phyloP scores from a whole-genome alignment of 2,329 filamentous ascomycete species.

The Cordyceps militaris region DNA sequence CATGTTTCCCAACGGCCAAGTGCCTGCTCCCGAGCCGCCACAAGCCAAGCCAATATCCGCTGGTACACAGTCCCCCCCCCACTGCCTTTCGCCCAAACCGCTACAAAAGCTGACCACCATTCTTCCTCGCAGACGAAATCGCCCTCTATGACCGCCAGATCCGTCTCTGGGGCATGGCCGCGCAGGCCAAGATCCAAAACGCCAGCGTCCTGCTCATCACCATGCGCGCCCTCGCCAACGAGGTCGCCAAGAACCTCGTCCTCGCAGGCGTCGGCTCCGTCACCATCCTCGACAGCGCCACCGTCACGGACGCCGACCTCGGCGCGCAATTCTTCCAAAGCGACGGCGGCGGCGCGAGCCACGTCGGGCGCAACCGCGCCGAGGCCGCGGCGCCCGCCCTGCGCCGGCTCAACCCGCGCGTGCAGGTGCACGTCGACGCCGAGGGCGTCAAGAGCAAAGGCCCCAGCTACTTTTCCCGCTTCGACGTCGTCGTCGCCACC shows the following conservation, averaged over 20 bases:
- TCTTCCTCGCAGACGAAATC: constrained; percentile 74
- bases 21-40: neutral
- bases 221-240: constrained; percentile 80
- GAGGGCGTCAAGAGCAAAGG: constrained; percentile 60
- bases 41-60: constrained; percentile 26
- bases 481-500: constrained; percentile 83
- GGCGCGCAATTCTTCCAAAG: constrained; percentile 77
- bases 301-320: constrained; percentile 71
- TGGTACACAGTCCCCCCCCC: constrained; percentile 21
- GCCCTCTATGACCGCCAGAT: constrained; percentile 97
- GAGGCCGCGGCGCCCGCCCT: constrained; percentile 71
- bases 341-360: constrained; percentile 43
- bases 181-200: constrained; percentile 84
- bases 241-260: constrained; percentile 95
- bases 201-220: constrained; percentile 87
- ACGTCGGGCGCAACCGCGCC: constrained; percentile 77
- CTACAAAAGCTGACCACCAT: neutral
- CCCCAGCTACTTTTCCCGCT: constrained; percentile 68
- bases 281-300: constrained; percentile 74
- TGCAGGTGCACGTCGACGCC: constrained; percentile 65
- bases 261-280: constrained; percentile 86
- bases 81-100: neutral
- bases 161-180: constrained; percentile 91
- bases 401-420: constrained; percentile 82
- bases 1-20: constrained; percentile 25